Conservation (phyloP, 2,329 filamentous ascomycete genomes). For the Sporothrix brunneoviolacea region DNA sequence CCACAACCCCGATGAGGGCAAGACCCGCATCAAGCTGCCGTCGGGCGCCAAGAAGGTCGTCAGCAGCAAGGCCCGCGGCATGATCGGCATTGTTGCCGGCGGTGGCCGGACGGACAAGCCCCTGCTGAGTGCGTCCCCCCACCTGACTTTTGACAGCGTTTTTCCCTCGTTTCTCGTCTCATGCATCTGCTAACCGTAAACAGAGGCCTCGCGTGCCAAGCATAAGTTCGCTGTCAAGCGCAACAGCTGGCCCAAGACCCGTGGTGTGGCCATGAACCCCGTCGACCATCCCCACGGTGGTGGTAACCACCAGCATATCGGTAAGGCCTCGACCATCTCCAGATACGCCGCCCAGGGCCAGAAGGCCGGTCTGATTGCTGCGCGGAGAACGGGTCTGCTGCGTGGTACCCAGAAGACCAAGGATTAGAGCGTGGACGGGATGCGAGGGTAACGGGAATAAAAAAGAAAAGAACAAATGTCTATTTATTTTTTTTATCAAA, state of each 20-base stretch:
- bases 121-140: constrained; percentile 66
- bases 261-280: constrained; percentile 99
- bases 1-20: constrained; percentile 98
- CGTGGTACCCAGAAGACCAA: constrained; percentile 99
- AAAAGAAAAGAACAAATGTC: no score
- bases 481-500: constrained; percentile 7
- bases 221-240: constrained; percentile 99
- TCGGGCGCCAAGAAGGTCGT: constrained; percentile 99
- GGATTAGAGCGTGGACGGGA: no score
- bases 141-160: background rate
- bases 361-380: constrained; percentile 99
- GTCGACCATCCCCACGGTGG: constrained; percentile 98
- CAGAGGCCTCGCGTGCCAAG: constrained; percentile 98
- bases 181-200: constrained; percentile 21
- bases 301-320: constrained; percentile 99
- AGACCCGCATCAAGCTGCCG: constrained; percentile 99
- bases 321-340: constrained; percentile 99
- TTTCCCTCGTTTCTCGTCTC: background rate
- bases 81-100: constrained; percentile 99
- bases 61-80: constrained; percentile 84
- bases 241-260: constrained; percentile 99
- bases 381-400: constrained; percentile 98
- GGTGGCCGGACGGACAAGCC: constrained; percentile 99
- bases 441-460: no score
- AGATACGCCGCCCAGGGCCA: constrained; percentile 97